phyloP scores from a whole-genome alignment of 2,329 filamentous ascomycete genomes.

The Colletotrichum somersetense region DNA sequence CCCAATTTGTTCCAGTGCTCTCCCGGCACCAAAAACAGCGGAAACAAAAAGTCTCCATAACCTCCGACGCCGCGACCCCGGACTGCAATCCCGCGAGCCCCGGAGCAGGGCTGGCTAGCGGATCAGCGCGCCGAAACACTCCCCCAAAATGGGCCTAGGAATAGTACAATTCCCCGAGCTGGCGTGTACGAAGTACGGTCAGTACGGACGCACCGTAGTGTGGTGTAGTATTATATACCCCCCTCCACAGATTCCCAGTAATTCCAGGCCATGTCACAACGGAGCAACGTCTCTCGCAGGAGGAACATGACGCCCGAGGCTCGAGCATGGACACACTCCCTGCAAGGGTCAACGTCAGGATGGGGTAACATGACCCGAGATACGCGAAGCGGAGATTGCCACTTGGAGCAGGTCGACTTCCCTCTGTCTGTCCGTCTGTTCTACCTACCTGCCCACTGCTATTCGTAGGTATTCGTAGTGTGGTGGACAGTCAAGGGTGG shows the following conservation, averaged over 20 bases:
- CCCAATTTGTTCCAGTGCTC: not conserved
- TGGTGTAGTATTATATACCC: not conserved
- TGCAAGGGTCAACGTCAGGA: constrained; percentile 3
- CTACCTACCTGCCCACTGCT: no score
- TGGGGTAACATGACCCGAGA: no score
- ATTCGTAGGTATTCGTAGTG: no score
- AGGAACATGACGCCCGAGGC: not conserved
- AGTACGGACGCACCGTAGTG: not conserved
- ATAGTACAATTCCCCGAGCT: not conserved
- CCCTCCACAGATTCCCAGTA: not conserved
- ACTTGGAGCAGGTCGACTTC: no score
- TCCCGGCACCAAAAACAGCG: constrained; percentile 14
- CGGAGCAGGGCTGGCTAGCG: constrained; percentile 30
- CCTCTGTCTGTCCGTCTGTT: no score
- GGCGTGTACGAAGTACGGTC: no score
- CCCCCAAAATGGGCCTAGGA: constrained; percentile 16
- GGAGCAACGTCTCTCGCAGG: not conserved
- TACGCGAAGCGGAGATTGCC: no score
- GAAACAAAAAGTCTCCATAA: constrained; percentile 30
- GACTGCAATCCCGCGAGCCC: constrained; percentile 32
- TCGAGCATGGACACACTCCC: not conserved
- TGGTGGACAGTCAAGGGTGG: no score
- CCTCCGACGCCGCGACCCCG: constrained; percentile 28
- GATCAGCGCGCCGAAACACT: constrained; percentile 40
- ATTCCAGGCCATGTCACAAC: not conserved